Evolutionary conservation across 2,329 filamentous ascomycete genomes (phyloP), one percentile per base, ranked within the genome.

Genomic region (Pestalotiopsis sp.): DNA sequence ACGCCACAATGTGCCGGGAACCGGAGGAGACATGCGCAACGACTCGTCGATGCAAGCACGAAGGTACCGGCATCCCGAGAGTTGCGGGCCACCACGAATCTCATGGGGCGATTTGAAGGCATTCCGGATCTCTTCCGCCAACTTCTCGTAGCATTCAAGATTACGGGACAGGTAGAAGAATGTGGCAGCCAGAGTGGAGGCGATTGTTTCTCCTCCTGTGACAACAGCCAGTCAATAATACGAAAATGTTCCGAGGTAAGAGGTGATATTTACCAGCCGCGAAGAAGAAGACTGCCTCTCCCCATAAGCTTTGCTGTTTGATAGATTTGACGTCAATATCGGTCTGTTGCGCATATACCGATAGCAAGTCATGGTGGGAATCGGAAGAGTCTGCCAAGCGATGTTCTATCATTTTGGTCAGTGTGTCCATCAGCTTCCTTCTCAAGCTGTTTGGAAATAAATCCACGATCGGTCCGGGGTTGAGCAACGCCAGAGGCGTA

Each of bases 21-120:
- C 80, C 0, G 83, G 80, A 3, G 85, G 83, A 3, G 81, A 81
- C 64, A 85, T 75, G 17, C 85, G 80, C 68, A 86, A 75, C 0
- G 80, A 75, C 72, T 87, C 84, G 58, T 86, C 80, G 56, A 87
- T 79, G 67, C 80, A 81, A 3, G 84, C 85, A 4, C 79, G 77
- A 0, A 87, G 75, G 70, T 85, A 86, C 0, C 66, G 68, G 70
- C 79, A 82, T 13, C 68, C 71, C 25, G 77, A 73, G 6, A 86
- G 73, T 7, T 73, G 69, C 1, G 75, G 56, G 3, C 79, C 79
- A 45, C 70, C 66, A 3, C 66, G 63, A 31, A 81, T 81, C 1
- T 77, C 72, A 2, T 70, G 71, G n/a, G 68, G 66, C 6, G 77
- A 75, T 0, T 70, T 72, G 68, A 85, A 85, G 1, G 73, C 72